phyloP scores from a whole-genome alignment of 768 basidiomycete genomes.

The Boletus bicolor region DNA sequence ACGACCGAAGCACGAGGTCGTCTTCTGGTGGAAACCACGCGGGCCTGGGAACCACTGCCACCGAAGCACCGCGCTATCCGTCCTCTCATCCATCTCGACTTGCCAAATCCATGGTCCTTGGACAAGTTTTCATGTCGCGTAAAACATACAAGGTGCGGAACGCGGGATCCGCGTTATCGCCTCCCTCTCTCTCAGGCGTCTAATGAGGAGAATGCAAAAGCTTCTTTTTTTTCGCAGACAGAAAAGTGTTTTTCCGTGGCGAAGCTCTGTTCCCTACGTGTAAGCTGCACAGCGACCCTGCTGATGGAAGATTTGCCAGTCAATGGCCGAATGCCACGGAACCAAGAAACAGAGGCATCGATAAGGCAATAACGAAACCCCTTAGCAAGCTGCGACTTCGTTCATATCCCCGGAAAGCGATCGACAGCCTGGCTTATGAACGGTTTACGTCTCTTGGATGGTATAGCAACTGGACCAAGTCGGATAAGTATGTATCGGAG shows the following conservation, averaged over 20 bases:
- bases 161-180: conserved; percentile 23
- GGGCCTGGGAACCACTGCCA: conserved; percentile 16
- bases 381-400: conserved; percentile 10
- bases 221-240: neutral
- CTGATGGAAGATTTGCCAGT: conserved; percentile 16
- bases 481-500: neutral
- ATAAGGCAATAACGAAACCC: conserved; percentile 34
- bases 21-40: conserved; percentile 15
- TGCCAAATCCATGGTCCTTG: conserved; percentile 11
- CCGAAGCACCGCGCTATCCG: conserved; percentile 6
- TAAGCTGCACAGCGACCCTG: neutral
- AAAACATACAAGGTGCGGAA: neutral
- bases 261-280: neutral
- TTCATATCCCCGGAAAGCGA: conserved; percentile 21
- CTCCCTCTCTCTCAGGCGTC: neutral
- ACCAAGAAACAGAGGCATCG: conserved; percentile 26
- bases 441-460: conserved; percentile 2
- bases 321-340: conserved; percentile 23
- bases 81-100: conserved; percentile 3
- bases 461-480: conserved; percentile 4
- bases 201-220: neutral
- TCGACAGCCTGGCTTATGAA: conserved; percentile 12
- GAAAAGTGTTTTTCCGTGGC: neutral
- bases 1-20: conserved; percentile 16
- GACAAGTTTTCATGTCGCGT: conserved; percentile 1